Conservation (phyloP, 2,329 filamentous ascomycete genomes). For the Verticillium nonalfalfae region DNA sequence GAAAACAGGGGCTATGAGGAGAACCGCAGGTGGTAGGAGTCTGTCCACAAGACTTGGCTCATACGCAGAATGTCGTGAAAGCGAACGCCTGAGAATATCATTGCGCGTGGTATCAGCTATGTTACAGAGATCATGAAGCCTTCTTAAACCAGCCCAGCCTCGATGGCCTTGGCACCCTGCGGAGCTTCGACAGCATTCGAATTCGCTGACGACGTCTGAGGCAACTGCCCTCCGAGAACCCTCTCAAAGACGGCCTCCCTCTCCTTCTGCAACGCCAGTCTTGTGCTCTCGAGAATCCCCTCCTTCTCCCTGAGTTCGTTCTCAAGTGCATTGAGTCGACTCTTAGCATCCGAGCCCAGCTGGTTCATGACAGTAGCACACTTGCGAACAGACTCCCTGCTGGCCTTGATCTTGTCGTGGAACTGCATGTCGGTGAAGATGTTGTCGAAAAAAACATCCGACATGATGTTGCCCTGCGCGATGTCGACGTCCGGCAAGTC, state of each 20-base stretch:
- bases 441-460: slow-evolving; percentile 49
- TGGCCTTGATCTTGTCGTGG: slow-evolving; percentile 43
- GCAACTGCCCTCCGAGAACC: neutral
- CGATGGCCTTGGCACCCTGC: neutral
- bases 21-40: neutral
- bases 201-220: neutral
- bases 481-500: slow-evolving; percentile 33
- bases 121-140: neutral
- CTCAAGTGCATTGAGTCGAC: slow-evolving; percentile 12
- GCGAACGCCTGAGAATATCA: neutral
- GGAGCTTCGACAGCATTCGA: neutral
- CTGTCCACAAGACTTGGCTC: neutral
- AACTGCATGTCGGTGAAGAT: slow-evolving; percentile 46
- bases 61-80: neutral
- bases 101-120: neutral
- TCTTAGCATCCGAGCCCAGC: slow-evolving; percentile 15
- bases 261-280: slow-evolving; percentile 33
- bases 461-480: slow-evolving; percentile 37
- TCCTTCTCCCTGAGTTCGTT: slow-evolving; percentile 22
- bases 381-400: slow-evolving; percentile 26
- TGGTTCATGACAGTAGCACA: slow-evolving; percentile 22
- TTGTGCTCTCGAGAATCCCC: slow-evolving; percentile 22
- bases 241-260: slow-evolving; percentile 35
- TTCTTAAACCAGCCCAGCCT: neutral
- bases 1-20: neutral